A percentile compares a stretch with the other conserved stretches of the same genome.
These are phyloP conservation scores for Brassica napus DNA, from an alignment of 345 rosid genomes.

Conservation along the genomic window Da-Ae NC_063452.1:57247001-57247500, in stretches of 20 bases:
- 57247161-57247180: constrained; percentile 10
- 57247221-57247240: constrained; percentile 21
- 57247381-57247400: constrained; percentile 80
- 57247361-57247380: constrained; percentile 40
- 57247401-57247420: constrained; percentile 78
- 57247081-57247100: not conserved
- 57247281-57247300: not conserved
- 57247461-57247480: constrained; percentile 82
- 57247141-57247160: too few relatives aligned
- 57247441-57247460: constrained; percentile 83
- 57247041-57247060: too few relatives aligned
- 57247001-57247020: not conserved
- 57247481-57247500: constrained; percentile 92
- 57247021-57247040: not conserved
- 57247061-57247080: not conserved
- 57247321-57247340: constrained; percentile 62
- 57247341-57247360: constrained; percentile 47
- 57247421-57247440: constrained; percentile 97
- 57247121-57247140: not conserved
- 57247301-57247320: constrained; percentile 40
- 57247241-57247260: constrained; percentile 3
- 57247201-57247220: constrained; percentile 12
- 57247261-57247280: not conserved
- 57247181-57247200: constrained; percentile 11
- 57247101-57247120: not conserved